Evolutionary conservation across 176 grass and related monocot genomes (phyloP), one percentile per base, ranked within the genome.

Genomic region (Oropetium thomaeum): DNA sequence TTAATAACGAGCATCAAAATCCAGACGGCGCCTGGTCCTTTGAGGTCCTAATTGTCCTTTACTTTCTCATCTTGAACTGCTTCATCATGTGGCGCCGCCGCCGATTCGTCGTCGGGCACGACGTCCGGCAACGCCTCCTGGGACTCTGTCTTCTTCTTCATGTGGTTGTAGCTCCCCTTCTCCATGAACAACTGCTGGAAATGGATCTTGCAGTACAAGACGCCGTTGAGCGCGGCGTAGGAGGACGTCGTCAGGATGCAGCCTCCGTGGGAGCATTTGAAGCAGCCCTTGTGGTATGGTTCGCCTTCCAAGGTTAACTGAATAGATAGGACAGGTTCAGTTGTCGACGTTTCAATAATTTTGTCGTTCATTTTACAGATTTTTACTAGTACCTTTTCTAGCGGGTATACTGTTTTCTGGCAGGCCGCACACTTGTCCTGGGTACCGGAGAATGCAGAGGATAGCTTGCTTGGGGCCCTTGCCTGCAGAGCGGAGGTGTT

Each of bases 311-410:
- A 65, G 12, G 90, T 93, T 58, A 97, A 35, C 90, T 97, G 75
- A 53, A 81, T 16, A 27, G 15, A 28, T 15, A 68, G 49, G 10
- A 63, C 42, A 31, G 13, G 13, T 27, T 70, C 52, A 29, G 29
- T 17, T 22, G 8, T 20, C 44, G 15, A 12, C 17, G 11, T 37
- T 64, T 70, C 7, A 52, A 22, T 52, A 52, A 52, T 52, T 52
- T 52, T 1, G 20, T 22, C 22, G 49, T 23, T 52, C 8, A 52
- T 52, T 52, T 22, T n/a, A n/a, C n/a, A n/a, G n/a, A n/a, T n/a
- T n/a, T n/a, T n/a, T n/a, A n/a, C n/a, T n/a, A n/a, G 74, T 86
- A 97, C 95, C 95, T 94, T 97, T 52, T 97, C 95, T 59, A 97
- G 82, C 11, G 95, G 91, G 42, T 97, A 97, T n/a, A 91, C 95